Conservation (phyloP, 2,329 filamentous ascomycete genomes). For the Aspergillus melleus region DNA sequence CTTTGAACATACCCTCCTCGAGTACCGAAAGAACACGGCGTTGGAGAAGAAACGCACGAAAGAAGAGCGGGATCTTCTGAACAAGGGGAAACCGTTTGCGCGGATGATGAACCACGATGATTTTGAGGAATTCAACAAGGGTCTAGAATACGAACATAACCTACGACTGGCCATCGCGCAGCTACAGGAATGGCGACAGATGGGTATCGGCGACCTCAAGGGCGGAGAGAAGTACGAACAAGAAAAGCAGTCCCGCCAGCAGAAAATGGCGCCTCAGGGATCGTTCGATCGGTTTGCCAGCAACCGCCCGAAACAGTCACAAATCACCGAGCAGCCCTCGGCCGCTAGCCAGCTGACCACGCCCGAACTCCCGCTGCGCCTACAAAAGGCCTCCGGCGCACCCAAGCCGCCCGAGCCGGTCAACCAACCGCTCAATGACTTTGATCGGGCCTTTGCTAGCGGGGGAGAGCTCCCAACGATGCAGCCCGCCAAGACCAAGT, state of each 20-base stretch:
- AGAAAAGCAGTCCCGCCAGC: constrained; percentile 76
- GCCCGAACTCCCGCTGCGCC: constrained; percentile 70
- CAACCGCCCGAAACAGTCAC: constrained; percentile 67
- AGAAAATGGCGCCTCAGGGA: constrained; percentile 66
- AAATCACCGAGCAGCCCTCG: constrained; percentile 69
- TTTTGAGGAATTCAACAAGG: constrained; percentile 81
- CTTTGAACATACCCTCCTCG: constrained; percentile 89
- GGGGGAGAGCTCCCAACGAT: constrained; percentile 43
- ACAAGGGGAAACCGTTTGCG: constrained; percentile 93
- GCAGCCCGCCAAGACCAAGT: constrained; percentile 50
- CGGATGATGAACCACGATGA: constrained; percentile 95
- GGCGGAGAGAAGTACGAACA: constrained; percentile 89
- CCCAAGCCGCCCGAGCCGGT: constrained; percentile 32
- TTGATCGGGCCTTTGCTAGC: constrained; percentile 55
- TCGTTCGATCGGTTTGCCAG: constrained; percentile 83
- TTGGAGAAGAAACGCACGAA: constrained; percentile 94
- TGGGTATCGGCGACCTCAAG: constrained; percentile 80
- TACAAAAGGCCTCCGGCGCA: constrained; percentile 42
- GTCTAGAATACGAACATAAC: constrained; percentile 86
- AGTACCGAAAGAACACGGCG: constrained; percentile 88
- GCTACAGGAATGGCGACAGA: constrained; percentile 87
- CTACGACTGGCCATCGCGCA: constrained; percentile 85
- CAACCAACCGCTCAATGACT: constrained; percentile 49
- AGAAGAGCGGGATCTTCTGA: constrained; percentile 86
- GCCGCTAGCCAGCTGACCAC: constrained; percentile 76